Percentiles rank a stretch among this genome's conserved stretches.
Conservation (phyloP, 1,284 basidiomycete genomes). For the Trichosporon faecale region DNA sequence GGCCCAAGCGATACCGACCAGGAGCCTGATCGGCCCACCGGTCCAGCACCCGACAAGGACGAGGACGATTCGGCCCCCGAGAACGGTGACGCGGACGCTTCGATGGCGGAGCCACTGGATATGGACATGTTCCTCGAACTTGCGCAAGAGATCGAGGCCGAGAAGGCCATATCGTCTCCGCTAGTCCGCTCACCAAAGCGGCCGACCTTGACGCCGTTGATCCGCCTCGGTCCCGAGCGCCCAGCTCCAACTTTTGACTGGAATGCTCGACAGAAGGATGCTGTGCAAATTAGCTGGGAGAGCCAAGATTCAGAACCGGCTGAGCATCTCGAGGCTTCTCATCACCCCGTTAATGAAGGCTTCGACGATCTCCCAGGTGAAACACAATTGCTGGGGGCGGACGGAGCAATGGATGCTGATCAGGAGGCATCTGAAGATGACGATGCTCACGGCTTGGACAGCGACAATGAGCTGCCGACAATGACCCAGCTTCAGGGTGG, state of each 20-base stretch:
- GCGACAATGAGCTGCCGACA: not conserved
- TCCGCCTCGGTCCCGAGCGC: not conserved
- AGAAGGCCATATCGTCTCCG: not conserved
- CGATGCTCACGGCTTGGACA: not conserved
- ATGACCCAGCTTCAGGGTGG: not conserved
- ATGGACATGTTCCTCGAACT: not conserved
- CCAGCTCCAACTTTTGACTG: not conserved
- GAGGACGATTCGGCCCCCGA: not conserved
- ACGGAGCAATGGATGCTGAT: not conserved
- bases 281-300: slow-evolving; percentile 1
- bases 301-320: not conserved
- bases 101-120: not conserved
- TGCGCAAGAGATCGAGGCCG: not conserved
- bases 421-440: not conserved
- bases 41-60: not conserved
- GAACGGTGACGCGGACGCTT: not conserved
- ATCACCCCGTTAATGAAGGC: not conserved
- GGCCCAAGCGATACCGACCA: too few relatives aligned
- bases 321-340: not conserved
- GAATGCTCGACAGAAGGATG: not conserved
- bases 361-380: not conserved
- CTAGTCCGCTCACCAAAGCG: not conserved
- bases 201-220: not conserved
- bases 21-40: not conserved
- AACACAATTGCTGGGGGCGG: not conserved